Evolutionary conservation across 169 alveolate species (phyloP).

Genomic region (Plasmodium relictum): DNA sequence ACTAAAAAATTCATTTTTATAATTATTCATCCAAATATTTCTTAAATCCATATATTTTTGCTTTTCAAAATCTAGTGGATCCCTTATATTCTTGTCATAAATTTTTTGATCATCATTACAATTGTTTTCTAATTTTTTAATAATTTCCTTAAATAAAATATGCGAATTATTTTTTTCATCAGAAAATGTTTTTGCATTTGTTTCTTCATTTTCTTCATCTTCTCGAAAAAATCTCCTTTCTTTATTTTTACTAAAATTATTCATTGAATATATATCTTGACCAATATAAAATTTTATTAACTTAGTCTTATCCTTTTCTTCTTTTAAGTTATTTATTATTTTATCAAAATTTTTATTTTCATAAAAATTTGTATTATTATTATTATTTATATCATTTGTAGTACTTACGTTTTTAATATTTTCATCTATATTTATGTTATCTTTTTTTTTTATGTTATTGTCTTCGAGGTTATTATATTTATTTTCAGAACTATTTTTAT

Average conservation of each 20-base stretch:
- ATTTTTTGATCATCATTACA: conserved; percentile 34
- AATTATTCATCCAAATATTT: conserved; percentile 43
- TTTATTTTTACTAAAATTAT: conserved; percentile 2
- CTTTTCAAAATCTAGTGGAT: conserved; percentile 18
- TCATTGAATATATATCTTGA: conserved; percentile 23
- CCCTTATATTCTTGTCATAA: conserved; percentile 23
- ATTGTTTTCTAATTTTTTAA: conserved; percentile 34
- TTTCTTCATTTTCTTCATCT: background rate
- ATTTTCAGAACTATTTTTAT: conserved; percentile 19
- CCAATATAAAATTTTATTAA: conserved; percentile 22
- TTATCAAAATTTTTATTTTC: background rate
- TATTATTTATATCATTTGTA: conserved; percentile 4
- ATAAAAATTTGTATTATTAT: background rate
- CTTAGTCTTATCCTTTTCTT: conserved; percentile 7
- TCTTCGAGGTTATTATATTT: background rate
- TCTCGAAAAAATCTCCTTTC: background rate
- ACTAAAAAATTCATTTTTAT: conserved; percentile 56
- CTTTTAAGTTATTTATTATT: conserved; percentile 1
- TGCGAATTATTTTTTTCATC: conserved; percentile 4
- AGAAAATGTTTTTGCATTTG: background rate
- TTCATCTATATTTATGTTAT: background rate
- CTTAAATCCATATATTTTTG: conserved; percentile 34
- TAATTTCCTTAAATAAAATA: conserved; percentile 17
- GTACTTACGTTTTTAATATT: background rate
- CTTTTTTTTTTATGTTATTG: background rate